Conservation (phyloP, 2,329 filamentous ascomycete species). For the Fusarium redolens region DNA sequence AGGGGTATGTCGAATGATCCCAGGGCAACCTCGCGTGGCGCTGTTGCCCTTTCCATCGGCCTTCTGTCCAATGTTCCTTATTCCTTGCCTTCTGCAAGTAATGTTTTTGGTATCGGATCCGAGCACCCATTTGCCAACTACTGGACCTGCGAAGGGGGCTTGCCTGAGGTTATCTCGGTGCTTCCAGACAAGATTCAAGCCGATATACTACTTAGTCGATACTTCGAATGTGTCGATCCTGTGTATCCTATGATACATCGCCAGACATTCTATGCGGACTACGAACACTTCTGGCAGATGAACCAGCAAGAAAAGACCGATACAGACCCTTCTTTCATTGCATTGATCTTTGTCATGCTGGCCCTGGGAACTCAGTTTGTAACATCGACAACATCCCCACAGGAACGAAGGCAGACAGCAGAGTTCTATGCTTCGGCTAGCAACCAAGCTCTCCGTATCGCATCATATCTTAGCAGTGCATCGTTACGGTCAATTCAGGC, state of each 20-base stretch:
- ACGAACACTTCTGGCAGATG: constrained; percentile 81
- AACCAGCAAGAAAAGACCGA: constrained; percentile 65
- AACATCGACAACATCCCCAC: constrained; percentile 61
- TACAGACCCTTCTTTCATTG: constrained; percentile 76
- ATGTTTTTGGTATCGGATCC: constrained; percentile 83
- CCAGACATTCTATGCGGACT: constrained; percentile 80
- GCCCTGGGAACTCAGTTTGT: constrained; percentile 84
- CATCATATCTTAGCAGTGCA: constrained; percentile 80
- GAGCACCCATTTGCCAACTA: constrained; percentile 87
- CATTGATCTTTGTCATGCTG: constrained; percentile 80
- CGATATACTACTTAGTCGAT: constrained; percentile 73
- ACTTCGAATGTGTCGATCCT: constrained; percentile 79
- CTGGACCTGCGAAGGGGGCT: constrained; percentile 82
- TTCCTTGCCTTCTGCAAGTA: constrained; percentile 75
- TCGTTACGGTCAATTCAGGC: constrained; percentile 79
- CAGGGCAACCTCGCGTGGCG: constrained; percentile 59
- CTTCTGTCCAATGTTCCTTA: constrained; percentile 80
- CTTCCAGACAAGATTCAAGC: constrained; percentile 81
- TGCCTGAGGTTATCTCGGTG: constrained; percentile 80
- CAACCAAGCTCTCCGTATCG: constrained; percentile 80
- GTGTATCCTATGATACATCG: constrained; percentile 85
- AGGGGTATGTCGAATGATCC: constrained; percentile 60
- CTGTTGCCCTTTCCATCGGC: constrained; percentile 67
- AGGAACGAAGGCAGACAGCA: constrained; percentile 77
- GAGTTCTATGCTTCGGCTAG: constrained; percentile 86